Evolutionary conservation across 768 basidiomycete species (phyloP).

Genomic region (Boletales sp.): DNA sequence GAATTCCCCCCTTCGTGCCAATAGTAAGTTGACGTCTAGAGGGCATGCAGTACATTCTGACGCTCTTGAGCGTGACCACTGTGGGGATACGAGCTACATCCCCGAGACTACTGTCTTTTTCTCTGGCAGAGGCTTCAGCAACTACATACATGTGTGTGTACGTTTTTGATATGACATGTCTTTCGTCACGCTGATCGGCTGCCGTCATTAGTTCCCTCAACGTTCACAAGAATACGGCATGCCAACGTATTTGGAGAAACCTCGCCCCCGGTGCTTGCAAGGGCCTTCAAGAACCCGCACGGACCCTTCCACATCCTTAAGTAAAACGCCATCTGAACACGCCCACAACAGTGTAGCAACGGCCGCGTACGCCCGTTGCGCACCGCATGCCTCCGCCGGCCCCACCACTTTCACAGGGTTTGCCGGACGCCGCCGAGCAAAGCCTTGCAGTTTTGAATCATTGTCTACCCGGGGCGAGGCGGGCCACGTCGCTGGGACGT

Average conservation of each 20-base stretch:
- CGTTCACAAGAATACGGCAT: conserved; percentile 50
- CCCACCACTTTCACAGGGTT: conserved; percentile 32
- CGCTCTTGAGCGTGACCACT: conserved; percentile 54
- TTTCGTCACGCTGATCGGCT: background rate
- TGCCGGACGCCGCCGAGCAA: conserved; percentile 70
- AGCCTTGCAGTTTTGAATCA: conserved; percentile 45
- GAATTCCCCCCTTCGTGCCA: conserved; percentile 62
- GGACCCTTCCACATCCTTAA: conserved; percentile 11
- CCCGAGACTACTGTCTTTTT: conserved; percentile 60
- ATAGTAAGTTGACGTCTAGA: conserved; percentile 34
- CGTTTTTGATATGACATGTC: background rate
- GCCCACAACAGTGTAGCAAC: conserved; percentile 22
- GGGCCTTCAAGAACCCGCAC: conserved; percentile 59
- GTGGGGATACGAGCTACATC: conserved; percentile 63
- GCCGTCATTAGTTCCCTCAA: conserved; percentile 41
- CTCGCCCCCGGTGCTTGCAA: conserved; percentile 48
- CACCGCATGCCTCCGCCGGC: background rate
- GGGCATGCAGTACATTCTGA: background rate
- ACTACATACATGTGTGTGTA: conserved; percentile 54
- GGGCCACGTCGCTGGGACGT: conserved; percentile 54
- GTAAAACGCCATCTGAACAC: background rate
- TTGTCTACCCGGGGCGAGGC: conserved; percentile 39
- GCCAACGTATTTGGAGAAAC: conserved; percentile 38
- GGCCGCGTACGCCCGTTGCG: conserved; percentile 43
- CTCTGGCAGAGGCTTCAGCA: conserved; percentile 74